Base-by-base conservation (phyloP, 169 alveolate species). In the Miamiensis avidus region DNA sequence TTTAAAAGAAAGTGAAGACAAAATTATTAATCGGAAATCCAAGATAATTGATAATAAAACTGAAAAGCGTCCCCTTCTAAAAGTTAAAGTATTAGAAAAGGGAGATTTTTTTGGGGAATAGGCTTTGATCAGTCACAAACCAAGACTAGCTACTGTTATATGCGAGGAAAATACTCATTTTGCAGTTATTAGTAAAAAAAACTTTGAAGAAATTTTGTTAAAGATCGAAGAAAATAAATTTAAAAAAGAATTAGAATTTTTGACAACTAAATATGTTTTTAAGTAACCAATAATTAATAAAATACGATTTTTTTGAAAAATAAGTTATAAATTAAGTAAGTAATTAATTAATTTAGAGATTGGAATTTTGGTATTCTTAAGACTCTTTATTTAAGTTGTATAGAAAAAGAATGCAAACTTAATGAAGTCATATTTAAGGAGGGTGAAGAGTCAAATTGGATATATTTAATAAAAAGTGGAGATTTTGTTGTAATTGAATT, bases 21-120 rank as follows among this genome's bases (percentile, higher is more conserved):
- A 0, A 1, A 16, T 11, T 16, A n/a, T n/a, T 31, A 65, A 6
- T 29, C 16, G 0, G 32, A 69, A 1, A 25, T 1, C 69, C 30
- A 65, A 31, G 76, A 34, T 29, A 28, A 34, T 74, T 32, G 29
- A 79, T 29, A 78, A 31, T 28, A 33, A 81, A 28, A 34, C 29
- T 65, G 31, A 65, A 28, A 75, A 75, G 28, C 30, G 74, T 31
- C 76, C 34, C 65, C 32, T 84, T 30, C 34, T 75, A 0, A 30
- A 78, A 33, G 85, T 85, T 29, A 77, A 76, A 29, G 72, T 29
- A 27, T 73, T 89, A 74, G 29, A 64, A 28, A 34, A 65, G 69
- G 95, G 95, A 0, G 87, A 79, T 34, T 31, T 86, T 31, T 94
- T 94, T 87, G 97, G 97, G 64, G 97, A 94, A 82, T 75, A 86